phyloP scores from a whole-genome alignment of 257 asterid species.

The Gynochthodes officinalis region DNA sequence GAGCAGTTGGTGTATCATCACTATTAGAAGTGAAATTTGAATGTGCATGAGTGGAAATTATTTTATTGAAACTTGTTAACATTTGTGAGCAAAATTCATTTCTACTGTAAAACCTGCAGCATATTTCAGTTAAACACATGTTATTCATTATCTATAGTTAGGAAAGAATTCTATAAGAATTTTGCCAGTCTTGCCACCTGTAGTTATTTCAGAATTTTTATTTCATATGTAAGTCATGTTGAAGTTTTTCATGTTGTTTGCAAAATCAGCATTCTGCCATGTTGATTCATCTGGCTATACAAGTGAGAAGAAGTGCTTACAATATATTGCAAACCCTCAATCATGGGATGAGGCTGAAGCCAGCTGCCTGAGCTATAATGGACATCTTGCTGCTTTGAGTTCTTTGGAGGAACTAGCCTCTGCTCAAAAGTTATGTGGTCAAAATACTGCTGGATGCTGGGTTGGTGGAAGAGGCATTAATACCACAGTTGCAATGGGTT shows the following conservation, averaged over 20 bases:
- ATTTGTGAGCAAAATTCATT: background rate
- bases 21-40: background rate
- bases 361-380: conserved; percentile 51
- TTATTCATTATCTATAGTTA: background rate
- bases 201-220: background rate
- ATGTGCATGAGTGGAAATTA: background rate
- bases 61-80: background rate
- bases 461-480: conserved; percentile 64
- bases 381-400: conserved; percentile 62
- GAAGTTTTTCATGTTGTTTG: conserved; percentile 7
- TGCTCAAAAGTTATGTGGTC: conserved; percentile 54
- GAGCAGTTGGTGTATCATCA: background rate
- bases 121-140: background rate
- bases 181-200: background rate
- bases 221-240: background rate
- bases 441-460: conserved; percentile 67
- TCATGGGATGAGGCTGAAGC: conserved; percentile 79
- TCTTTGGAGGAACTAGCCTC: conserved; percentile 51
- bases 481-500: conserved; percentile 26
- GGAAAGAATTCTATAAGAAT: background rate
- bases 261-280: conserved; percentile 53
- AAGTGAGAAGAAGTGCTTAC: conserved; percentile 51
- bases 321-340: conserved; percentile 35
- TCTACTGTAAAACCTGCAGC: background rate
- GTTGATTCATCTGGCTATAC: conserved; percentile 58